phyloP scores from a whole-genome alignment of 805 yeast species.

The Candida saitoana region DNA sequence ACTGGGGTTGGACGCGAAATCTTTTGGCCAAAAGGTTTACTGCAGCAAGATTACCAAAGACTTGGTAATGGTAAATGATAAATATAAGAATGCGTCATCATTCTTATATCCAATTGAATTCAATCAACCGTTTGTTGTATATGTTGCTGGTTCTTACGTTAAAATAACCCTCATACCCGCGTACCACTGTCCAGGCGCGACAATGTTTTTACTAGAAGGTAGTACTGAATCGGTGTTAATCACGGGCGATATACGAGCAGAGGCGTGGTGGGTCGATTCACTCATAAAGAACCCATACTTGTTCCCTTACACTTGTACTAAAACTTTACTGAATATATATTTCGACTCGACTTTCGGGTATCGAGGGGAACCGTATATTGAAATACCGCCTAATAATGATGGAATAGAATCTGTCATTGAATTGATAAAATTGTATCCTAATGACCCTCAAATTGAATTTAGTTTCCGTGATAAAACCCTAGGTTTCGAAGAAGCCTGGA shows the following conservation, averaged over 20 bases:
- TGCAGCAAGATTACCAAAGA: conserved; percentile 37
- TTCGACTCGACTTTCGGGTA: conserved; percentile 52
- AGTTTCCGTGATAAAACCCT: conserved; percentile 35
- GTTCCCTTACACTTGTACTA: conserved; percentile 38
- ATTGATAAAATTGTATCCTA: conserved; percentile 42
- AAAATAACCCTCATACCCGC: conserved; percentile 43
- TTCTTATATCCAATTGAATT: conserved; percentile 17
- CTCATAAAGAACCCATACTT: conserved; percentile 33
- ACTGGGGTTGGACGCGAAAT: conserved; percentile 40
- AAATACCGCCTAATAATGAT: conserved; percentile 36
- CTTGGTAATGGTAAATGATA: conserved; percentile 17
- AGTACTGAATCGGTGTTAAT: conserved; percentile 33
- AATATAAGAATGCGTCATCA: conserved; percentile 14
- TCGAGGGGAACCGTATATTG: conserved; percentile 47
- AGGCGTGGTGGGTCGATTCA: conserved; percentile 45
- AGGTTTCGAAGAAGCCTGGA: conserved; percentile 57
- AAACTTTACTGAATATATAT: conserved; percentile 42
- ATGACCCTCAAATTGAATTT: conserved; percentile 36
- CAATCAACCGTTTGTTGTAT: conserved; percentile 18
- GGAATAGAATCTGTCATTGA: conserved; percentile 35
- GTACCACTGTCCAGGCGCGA: conserved; percentile 59
- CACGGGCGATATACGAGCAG: conserved; percentile 60
- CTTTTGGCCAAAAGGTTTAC: conserved; percentile 40
- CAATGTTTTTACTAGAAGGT: conserved; percentile 48
- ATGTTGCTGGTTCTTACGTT: conserved; percentile 15